Base-by-base conservation (phyloP, 2,329 filamentous ascomycete genomes). In the Curvularia verruculosa region DNA sequence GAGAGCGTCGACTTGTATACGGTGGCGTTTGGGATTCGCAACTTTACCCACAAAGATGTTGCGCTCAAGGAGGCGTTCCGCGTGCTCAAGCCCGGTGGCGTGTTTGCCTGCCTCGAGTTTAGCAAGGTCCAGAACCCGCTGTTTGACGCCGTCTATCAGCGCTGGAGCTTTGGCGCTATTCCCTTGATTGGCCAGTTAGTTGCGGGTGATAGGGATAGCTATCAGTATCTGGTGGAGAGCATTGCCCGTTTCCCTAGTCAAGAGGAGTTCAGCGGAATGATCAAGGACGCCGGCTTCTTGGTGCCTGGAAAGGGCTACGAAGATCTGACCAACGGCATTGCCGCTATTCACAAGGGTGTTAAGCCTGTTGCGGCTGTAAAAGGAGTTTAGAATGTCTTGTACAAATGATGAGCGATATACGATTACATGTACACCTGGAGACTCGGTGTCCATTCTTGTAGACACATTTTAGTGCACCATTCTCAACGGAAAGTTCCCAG, bases 141-240 rank as follows among this genome's bases (percentile, higher is more conserved):
- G 0, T 87, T 99, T 72, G 90, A 98, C 77, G 86, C 87, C 18
- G 77, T 94, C 1, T 99, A 99, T 79, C 96, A 96, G 83, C 85
- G 90, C 57, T 99, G 96, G 93, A 96, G 91, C 59, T 99, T 99
- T 76, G 85, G 87, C 58, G 92, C 92, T 12, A 99, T 99, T 64
- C 95, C 95, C 0, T 77, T 99, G 66, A 97, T 99, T 71, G 96
- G 95, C 2, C 94, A 99, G 79, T 74, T 99, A 59, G 93, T 99
- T 15, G 94, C 95, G 1, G 92, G 91, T 6, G 96, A 99, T 75
- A 84, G 94, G 54, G 94, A 96, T 72, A 96, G 92, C 75, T 99
- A 99, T 78, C 95, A 99, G 82, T 99, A 99, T 78, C 83, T 99
- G 9, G 95, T 99, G 9, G 95, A 99, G 83, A 97, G 93, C 77